Conservation (phyloP, 2,329 filamentous ascomycete species). For the Rutstroemia sp. region DNA sequence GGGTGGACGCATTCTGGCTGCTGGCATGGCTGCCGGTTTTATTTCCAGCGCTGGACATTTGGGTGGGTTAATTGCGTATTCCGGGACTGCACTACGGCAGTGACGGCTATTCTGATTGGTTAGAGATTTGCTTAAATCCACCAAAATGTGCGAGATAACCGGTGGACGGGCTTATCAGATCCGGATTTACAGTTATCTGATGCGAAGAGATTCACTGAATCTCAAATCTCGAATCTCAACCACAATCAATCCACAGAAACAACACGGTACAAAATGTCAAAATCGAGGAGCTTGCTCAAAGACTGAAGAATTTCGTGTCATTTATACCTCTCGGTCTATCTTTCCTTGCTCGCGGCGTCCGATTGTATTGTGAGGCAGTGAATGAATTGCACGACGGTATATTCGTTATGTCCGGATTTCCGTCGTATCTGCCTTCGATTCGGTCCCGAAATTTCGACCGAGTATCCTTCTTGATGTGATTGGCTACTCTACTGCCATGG, state of each 20-base stretch:
- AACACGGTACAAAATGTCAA: neutral
- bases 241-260: too few species aligned
- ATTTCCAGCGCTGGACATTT: slow-evolving; percentile 2
- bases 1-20: neutral
- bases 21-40: slow-evolving; percentile 3
- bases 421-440: neutral
- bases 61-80: neutral
- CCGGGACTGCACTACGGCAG: too few species aligned
- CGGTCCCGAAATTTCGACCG: neutral
- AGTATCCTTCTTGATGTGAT: neutral
- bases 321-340: neutral
- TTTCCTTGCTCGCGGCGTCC: too few species aligned
- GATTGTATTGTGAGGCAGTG: neutral
- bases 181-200: neutral
- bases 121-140: neutral
- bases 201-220: neutral
- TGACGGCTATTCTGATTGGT: neutral
- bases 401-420: neutral
- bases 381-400: neutral
- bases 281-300: neutral
- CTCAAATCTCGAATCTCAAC: too few species aligned
- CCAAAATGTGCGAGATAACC: neutral
- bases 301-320: neutral
- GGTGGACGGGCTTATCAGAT: neutral
- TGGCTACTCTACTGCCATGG: neutral